These are phyloP conservation scores for Oryza rufipogon DNA, from an alignment of 176 grass and related monocot genomes.

Conservation along the genomic window DNA sequence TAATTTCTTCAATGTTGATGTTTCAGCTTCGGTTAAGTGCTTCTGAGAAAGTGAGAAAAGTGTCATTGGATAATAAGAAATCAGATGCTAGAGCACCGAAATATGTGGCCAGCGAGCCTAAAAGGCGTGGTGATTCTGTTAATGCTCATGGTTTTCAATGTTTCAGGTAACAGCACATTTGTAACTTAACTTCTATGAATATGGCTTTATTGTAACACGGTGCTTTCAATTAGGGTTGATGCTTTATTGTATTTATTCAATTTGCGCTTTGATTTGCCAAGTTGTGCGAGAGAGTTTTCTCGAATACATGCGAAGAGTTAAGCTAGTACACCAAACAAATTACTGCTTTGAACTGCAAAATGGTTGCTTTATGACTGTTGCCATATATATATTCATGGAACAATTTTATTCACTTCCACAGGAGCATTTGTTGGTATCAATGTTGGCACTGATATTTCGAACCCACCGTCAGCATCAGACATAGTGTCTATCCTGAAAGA, in stretches of 20 bases:
- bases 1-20: neutral
- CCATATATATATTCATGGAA: neutral
- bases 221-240: neutral
- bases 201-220: slow-evolving; percentile 8
- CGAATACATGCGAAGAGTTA: neutral
- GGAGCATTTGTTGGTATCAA: slow-evolving; percentile 91
- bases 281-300: neutral
- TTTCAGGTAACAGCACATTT: slow-evolving; percentile 63
- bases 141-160: slow-evolving; percentile 52
- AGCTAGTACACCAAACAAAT: neutral
- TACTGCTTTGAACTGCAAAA: slow-evolving; percentile 2
- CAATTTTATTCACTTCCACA: slow-evolving; percentile 37
- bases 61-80: neutral
- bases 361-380: neutral
- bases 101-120: slow-evolving; percentile 50
- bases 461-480: slow-evolving; percentile 59
- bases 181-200: slow-evolving; percentile 4
- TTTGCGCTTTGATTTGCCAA: neutral
- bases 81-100: slow-evolving; percentile 25
- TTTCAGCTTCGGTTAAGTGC: slow-evolving; percentile 35
- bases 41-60: slow-evolving; percentile 29
- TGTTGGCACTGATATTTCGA: slow-evolving; percentile 71
- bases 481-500: slow-evolving; percentile 84
- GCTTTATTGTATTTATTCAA: neutral
- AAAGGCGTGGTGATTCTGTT: slow-evolving; percentile 43